phyloP scores from a whole-genome alignment of 768 basidiomycete species.

The Suillus americanus region DNA sequence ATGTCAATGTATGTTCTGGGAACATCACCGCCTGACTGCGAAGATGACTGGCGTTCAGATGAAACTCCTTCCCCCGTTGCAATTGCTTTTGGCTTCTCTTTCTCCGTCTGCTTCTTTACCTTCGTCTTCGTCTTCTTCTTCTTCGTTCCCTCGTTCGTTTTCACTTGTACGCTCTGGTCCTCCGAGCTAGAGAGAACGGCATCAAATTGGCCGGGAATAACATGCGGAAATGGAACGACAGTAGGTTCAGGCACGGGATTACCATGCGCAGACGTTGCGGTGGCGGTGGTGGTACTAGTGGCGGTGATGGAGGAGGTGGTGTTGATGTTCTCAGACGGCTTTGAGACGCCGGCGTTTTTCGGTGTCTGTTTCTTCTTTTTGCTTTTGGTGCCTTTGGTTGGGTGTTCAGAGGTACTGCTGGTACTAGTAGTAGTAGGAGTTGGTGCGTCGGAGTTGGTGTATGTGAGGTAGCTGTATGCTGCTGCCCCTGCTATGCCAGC shows the following conservation, averaged over 20 bases:
- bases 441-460: constrained; percentile 7
- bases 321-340: constrained; percentile 6
- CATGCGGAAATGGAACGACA: constrained; percentile 37
- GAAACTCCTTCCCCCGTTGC: background rate
- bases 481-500: constrained; percentile 42
- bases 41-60: background rate
- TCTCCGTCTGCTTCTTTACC: constrained; percentile 10
- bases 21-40: constrained; percentile 15
- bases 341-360: constrained; percentile 12
- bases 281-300: constrained; percentile 12
- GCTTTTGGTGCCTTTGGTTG: constrained; percentile 18
- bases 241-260: constrained; percentile 20
- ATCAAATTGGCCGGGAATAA: constrained; percentile 50
- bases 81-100: background rate
- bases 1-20: constrained; percentile 11
- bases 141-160: constrained; percentile 39
- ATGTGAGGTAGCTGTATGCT: constrained; percentile 37
- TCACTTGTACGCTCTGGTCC: background rate
- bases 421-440: background rate
- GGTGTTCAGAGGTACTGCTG: background rate
- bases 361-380: constrained; percentile 31
- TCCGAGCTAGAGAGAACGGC: constrained; percentile 13
- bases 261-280: constrained; percentile 11
- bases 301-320: background rate
- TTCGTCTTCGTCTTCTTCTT: constrained; percentile 41